Percentiles rank a stretch among this genome's conserved stretches.
These are phyloP conservation scores for Haplosporangium gracile DNA, from an alignment of 192 early-diverging fungal species.

Conservation along the genomic window DNA sequence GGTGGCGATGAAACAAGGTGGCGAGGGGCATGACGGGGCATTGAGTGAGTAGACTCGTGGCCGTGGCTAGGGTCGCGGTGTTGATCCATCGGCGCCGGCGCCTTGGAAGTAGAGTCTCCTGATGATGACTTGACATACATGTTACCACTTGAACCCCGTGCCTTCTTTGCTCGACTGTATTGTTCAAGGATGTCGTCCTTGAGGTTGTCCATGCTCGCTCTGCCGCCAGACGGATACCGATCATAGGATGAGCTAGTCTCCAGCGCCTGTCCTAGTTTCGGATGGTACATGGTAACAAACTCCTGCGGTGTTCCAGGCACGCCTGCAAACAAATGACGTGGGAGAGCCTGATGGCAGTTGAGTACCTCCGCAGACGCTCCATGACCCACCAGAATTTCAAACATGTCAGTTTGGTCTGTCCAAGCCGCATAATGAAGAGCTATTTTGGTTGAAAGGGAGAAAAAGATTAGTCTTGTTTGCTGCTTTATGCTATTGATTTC, in stretches of 20 bases:
- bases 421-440: slow-evolving; percentile 53
- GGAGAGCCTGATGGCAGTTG: slow-evolving; percentile 43
- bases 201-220: slow-evolving; percentile 19
- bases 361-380: slow-evolving; percentile 24
- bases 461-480: background rate
- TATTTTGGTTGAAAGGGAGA: background rate
- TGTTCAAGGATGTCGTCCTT: slow-evolving; percentile 43
- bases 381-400: slow-evolving; percentile 31
- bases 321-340: slow-evolving; percentile 37
- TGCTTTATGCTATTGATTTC: background rate
- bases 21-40: background rate
- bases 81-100: slow-evolving; percentile 12
- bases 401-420: slow-evolving; percentile 27
- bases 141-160: slow-evolving; percentile 22
- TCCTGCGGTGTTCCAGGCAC: background rate
- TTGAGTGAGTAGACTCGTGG: slow-evolving; percentile 4
- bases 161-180: slow-evolving; percentile 46
- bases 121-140: slow-evolving; percentile 45
- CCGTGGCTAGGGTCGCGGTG: slow-evolving; percentile 11
- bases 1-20: slow-evolving; percentile 36
- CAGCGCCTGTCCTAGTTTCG: background rate
- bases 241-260: slow-evolving; percentile 22
- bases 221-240: background rate
- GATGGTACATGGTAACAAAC: slow-evolving; percentile 41
- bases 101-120: slow-evolving; percentile 12